phyloP scores from a whole-genome alignment of 176 grass and related monocot genomes.

The Hyparrhenia diplandra region DNA sequence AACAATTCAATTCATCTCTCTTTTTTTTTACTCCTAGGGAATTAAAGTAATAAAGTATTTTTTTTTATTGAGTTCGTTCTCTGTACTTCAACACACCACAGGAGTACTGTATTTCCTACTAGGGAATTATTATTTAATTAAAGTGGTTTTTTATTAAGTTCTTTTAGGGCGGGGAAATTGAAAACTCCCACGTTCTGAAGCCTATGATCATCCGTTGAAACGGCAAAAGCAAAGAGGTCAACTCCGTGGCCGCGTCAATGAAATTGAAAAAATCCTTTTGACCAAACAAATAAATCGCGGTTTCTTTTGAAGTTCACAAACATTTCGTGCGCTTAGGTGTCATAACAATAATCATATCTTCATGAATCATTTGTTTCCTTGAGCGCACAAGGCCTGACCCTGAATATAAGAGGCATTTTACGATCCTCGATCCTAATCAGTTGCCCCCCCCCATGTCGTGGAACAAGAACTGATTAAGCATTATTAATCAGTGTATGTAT shows the following conservation, averaged over 20 bases:
- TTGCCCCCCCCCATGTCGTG: not conserved
- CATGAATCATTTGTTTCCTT: not conserved
- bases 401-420: not conserved
- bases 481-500: not conserved
- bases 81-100: no score
- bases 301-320: not conserved
- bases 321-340: not conserved
- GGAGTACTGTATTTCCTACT: no score
- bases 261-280: not conserved
- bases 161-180: not conserved
- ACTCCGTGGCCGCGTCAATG: not conserved
- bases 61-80: not conserved
- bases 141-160: no score
- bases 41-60: not conserved
- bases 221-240: constrained; percentile 15
- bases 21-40: no score
- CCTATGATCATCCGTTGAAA: constrained; percentile 10
- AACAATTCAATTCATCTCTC: not conserved
- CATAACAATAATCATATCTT: not conserved
- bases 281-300: not conserved
- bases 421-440: no score
- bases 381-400: not conserved
- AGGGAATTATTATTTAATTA: not conserved
- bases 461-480: not conserved
- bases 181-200: not conserved